phyloP scores from a whole-genome alignment of 2,329 filamentous ascomycete genomes.

The Aspergillus fumigatiaffinis region DNA sequence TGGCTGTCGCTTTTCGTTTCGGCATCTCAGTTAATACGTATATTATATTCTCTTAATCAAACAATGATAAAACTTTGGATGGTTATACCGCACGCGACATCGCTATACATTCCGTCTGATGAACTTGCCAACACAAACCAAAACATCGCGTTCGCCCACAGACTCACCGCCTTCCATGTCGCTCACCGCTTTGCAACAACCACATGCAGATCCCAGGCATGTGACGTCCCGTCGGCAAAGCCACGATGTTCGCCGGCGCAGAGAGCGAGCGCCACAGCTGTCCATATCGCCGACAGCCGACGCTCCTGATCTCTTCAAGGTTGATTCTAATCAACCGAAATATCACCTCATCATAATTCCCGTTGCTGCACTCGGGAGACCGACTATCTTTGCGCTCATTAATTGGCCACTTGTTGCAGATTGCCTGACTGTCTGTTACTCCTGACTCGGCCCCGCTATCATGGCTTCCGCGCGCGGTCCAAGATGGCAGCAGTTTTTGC shows the following conservation, averaged over 20 bases:
- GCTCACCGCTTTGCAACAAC: slow-evolving; percentile 6
- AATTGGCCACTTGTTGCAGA: neutral
- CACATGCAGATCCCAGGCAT: slow-evolving; percentile 17
- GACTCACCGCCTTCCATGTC: slow-evolving; percentile 1
- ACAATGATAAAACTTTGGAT: neutral
- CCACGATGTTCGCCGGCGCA: slow-evolving; percentile 8
- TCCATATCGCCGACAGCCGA: slow-evolving; percentile 10
- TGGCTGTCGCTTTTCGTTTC: slow-evolving; percentile 40
- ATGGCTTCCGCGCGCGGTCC: slow-evolving; percentile 43
- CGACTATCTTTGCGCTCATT: neutral
- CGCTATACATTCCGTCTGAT: neutral
- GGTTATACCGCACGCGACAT: slow-evolving; percentile 1
- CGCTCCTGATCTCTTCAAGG: neutral
- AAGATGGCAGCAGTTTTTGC: slow-evolving; percentile 45
- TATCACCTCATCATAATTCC: slow-evolving; percentile 4
- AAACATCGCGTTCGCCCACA: neutral
- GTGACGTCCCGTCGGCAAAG: slow-evolving; percentile 17
- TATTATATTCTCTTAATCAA: neutral
- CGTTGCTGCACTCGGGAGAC: slow-evolving; percentile 7
- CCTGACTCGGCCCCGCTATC: slow-evolving; percentile 10
- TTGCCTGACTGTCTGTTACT: slow-evolving; percentile 1
- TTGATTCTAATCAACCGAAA: neutral
- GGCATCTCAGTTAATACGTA: slow-evolving; percentile 26
- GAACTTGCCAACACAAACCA: neutral
- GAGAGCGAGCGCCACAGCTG: slow-evolving; percentile 16